Conservation (phyloP, 1,284 basidiomycete genomes). For the Porogramme epimiltina region DNA sequence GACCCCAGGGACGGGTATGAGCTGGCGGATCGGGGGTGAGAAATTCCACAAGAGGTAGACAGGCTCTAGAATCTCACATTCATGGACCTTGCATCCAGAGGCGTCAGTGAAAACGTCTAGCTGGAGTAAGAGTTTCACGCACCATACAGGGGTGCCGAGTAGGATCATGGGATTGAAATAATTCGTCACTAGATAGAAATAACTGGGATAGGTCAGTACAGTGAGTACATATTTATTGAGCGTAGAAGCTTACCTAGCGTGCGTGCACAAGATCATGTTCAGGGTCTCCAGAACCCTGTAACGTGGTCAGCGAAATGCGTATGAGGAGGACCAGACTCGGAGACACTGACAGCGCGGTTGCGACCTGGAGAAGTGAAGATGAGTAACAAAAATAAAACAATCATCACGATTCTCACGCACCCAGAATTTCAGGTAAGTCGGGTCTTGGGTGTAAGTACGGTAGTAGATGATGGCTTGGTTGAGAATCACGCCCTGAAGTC, state of each 20-base stretch:
- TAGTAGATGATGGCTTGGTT: neutral
- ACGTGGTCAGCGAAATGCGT: neutral
- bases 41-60: no score
- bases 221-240: no score
- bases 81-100: no score
- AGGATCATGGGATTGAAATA: neutral
- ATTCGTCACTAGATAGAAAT: neutral
- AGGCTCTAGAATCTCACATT: no score
- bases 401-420: neutral
- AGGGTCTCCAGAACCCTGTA: neutral
- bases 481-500: neutral
- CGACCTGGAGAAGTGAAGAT: neutral
- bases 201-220: no score
- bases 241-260: no score
- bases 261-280: no score
- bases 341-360: neutral
- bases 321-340: neutral
- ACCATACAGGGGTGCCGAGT: no score
- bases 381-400: neutral
- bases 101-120: no score
- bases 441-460: neutral
- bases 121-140: no score
- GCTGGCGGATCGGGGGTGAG: no score
- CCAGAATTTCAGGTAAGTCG: neutral
- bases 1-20: no score